Conservation (phyloP, 305 asterid genomes). For the Petunia hybrid region DNA sequence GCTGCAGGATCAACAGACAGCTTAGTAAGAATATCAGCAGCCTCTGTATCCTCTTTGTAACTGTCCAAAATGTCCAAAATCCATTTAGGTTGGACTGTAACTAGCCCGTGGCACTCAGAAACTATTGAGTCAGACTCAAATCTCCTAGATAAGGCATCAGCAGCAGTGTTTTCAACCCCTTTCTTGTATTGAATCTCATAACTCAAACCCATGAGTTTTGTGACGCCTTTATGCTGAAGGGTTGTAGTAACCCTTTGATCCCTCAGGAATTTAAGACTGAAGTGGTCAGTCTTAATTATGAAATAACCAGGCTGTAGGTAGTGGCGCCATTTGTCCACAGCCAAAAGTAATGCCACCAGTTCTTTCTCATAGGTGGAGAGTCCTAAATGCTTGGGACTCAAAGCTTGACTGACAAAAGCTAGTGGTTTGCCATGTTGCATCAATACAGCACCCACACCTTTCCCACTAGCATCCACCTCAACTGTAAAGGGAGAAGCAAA, state of each 20-base stretch:
- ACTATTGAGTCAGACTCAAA: no score
- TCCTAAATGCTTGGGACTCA: neutral
- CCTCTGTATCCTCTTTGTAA: no score
- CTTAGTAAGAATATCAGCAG: no score
- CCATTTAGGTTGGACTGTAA: neutral
- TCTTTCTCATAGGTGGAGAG: no score
- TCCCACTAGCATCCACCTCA: neutral
- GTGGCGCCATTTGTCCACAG: slow-evolving; percentile 23
- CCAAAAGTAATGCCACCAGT: neutral
- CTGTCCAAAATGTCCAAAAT: no score
- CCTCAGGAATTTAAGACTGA: neutral
- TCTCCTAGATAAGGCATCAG: neutral
- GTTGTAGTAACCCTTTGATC: slow-evolving; percentile 15
- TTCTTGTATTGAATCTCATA: no score
- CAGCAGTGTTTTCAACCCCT: neutral
- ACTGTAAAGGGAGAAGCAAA: neutral
- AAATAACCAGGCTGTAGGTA: neutral
- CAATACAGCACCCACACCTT: no score
- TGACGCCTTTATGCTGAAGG: slow-evolving; percentile 6
- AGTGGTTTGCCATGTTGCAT: neutral
- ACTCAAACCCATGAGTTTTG: no score
- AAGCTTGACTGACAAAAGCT: slow-evolving; percentile 20
- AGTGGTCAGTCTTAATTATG: neutral
- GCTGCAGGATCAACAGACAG: neutral
- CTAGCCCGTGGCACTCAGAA: neutral